Evolutionary conservation across 2,329 filamentous ascomycete species (phyloP), one percentile per base, ranked within the genome.

Genomic region (Penicillium sp.): DNA sequence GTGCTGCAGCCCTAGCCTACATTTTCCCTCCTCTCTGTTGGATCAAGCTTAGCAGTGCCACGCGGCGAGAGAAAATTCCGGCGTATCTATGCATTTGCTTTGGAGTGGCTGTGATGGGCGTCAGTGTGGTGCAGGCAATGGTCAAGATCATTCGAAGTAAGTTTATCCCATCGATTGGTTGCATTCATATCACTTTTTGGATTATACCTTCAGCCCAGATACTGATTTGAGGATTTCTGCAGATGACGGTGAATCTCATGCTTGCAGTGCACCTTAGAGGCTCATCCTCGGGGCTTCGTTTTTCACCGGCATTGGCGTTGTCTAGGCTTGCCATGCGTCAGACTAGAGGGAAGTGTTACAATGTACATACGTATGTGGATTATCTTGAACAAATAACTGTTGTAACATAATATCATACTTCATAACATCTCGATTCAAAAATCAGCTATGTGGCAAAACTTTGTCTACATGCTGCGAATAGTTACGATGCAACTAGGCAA

Each of bases 1-100:
- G 90, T 70, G 94, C 94, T 3, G 94, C 92, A 64, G 91, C 91
- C 7, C 81, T 99, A 72, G 94, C 94, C 0, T 99, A 97, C 70
- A 96, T 99, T 45, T 77, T 99, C 56, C 94, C 94, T 58, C 94
- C 94, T 26, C 77, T 97, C 52, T 99, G 94, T 75, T 99, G 94
- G 73, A 89, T 99, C 68, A 96, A 95, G 76, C 79, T 99, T 56
- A 93, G 90, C 62, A 91, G 86, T 54, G 78, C 86, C 62, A 87
- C 84, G 67, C 89, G 86, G 80, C 86, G 83, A 70, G 91, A 88
- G 16, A 86, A 86, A 57, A 82, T 90, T 57, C 86, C 90, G 11
- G 84, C 84, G 26, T 85, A 81, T 43, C 79, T 84, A n/a, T 85
- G 84, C 58, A 89, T 93, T 55, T 84, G 74, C 11, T 97, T 97